Evolutionary conservation across 805 yeast species (phyloP).

Genomic region (Cyberlindnera japonica): DNA sequence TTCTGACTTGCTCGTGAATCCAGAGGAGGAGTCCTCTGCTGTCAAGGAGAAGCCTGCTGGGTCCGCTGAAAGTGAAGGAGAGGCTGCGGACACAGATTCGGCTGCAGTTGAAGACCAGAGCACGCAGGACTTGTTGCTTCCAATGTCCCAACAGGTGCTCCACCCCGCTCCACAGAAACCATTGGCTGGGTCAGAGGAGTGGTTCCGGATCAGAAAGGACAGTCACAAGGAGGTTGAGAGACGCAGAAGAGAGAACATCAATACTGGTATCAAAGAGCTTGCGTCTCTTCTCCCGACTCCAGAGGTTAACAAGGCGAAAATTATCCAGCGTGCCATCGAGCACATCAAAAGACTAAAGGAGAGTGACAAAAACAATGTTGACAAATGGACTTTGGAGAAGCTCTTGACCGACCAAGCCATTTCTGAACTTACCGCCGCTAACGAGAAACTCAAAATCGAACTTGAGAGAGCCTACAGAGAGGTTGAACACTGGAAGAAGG

Average conservation of each 20-base stretch:
- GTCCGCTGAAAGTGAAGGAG: not conserved
- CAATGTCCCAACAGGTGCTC: constrained; percentile 15
- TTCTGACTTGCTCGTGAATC: constrained; percentile 21
- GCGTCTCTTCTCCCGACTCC: constrained; percentile 75
- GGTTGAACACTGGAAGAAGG: constrained; percentile 75
- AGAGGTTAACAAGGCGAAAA: constrained; percentile 88
- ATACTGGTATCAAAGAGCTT: constrained; percentile 78
- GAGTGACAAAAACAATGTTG: constrained; percentile 83
- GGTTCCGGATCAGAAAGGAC: constrained; percentile 79
- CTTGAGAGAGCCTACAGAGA: constrained; percentile 91
- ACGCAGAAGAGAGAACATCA: constrained; percentile 85
- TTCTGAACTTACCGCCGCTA: constrained; percentile 76
- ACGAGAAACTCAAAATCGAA: constrained; percentile 84
- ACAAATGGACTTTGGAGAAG: constrained; percentile 94
- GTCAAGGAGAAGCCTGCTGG: not conserved
- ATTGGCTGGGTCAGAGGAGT: constrained; percentile 71
- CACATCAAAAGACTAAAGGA: constrained; percentile 86
- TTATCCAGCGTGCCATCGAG: constrained; percentile 83
- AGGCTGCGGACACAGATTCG: constrained; percentile 11
- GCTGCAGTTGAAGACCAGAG: constrained; percentile 8
- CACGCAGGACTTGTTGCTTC: not conserved
- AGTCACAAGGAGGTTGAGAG: constrained; percentile 96
- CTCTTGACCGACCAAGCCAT: constrained; percentile 88
- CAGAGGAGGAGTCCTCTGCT: not conserved
- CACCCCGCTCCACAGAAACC: constrained; percentile 41